Evolutionary conservation across 768 basidiomycete species (phyloP), one percentile per base, ranked within the genome.

Genomic region (Mycena albidolilacea): DNA sequence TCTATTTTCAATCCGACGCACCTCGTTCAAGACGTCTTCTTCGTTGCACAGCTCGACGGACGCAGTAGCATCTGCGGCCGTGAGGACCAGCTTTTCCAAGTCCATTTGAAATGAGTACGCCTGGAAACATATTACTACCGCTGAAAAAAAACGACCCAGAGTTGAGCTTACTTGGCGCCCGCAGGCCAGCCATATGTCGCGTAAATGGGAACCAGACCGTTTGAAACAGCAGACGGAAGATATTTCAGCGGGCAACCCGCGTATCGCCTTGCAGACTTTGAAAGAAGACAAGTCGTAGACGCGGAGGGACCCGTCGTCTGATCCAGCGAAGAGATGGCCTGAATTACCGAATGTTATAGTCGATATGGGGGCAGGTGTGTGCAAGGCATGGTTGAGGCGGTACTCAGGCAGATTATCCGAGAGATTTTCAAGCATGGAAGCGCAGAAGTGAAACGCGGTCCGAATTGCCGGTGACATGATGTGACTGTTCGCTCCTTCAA

Each of bases 281-380:
- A 85, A 83, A 2, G 89, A 85, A 3, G 90, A 88, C 7, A 90
- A 81, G 75, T 87, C 84, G 75, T 94, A 95, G 19, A 92, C 82
- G 30, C 94, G 88, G 57, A 95, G 81, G 52, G 88, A 87, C 6
- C 94, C 94, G 79, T 95, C 93, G 72, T 89, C 93, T 80, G 91
- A 91, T 30, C 93, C 92, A 23, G 87, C 89, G 67, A 90, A 87
- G 10, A 93, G 81, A 67, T 85, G 85, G 5, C 81, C 85, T 54
- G 85, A 80, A 52, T 85, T 85, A 9, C 86, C 86, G 71, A 89
- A 85, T 3, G 88, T 81, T 6, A 93, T 79, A 48, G 89, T 86
- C 14, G 92, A 89, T 10, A 90, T 85, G 12, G 87, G 86, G 7
- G 85, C 82, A 55, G 90, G 89, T 19, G 83, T 86, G 48, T 82